Evolutionary conservation across 345 rosid genomes (phyloP).

Genomic region (Syzygium jambos): DNA sequence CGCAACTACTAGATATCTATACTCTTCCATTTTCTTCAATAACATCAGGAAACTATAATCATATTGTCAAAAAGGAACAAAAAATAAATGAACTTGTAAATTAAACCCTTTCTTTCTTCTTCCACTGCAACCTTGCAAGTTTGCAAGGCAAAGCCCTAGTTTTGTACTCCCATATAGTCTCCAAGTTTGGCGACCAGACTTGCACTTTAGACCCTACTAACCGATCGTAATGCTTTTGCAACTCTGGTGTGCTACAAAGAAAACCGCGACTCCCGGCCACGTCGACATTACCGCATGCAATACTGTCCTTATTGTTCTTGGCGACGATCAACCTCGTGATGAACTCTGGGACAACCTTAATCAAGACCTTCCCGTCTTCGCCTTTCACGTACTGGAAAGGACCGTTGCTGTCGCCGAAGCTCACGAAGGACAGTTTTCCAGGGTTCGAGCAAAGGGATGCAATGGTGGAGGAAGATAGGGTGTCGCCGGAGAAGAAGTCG

Average conservation of each 20-base stretch:
- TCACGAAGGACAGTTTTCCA: background rate
- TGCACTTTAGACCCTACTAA: constrained; percentile 64
- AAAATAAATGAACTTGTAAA: background rate
- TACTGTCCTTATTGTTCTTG: background rate
- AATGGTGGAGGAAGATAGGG: constrained; percentile 19
- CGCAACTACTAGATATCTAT: background rate
- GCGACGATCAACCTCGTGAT: constrained; percentile 25
- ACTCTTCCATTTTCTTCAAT: background rate
- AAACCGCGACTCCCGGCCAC: constrained; percentile 7
- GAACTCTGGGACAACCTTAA: constrained; percentile 51
- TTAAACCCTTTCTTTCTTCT: constrained; percentile 3
- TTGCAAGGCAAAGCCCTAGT: constrained; percentile 61
- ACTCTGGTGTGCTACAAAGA: constrained; percentile 82
- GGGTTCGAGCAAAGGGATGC: constrained; percentile 9
- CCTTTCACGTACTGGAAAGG: constrained; percentile 26
- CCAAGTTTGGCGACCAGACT: constrained; percentile 78
- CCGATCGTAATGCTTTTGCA: constrained; percentile 75
- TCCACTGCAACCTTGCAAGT: constrained; percentile 47
- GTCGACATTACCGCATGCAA: background rate
- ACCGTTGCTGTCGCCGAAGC: constrained; percentile 5
- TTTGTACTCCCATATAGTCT: constrained; percentile 68
- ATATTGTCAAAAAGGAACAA: background rate
- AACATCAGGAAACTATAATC: background rate
- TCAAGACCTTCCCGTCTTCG: constrained; percentile 33
- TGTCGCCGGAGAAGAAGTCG: constrained; percentile 11